These are phyloP conservation scores for Calvatia gigantea DNA, from an alignment of 768 basidiomycete species.

Conservation along the genomic window DNA sequence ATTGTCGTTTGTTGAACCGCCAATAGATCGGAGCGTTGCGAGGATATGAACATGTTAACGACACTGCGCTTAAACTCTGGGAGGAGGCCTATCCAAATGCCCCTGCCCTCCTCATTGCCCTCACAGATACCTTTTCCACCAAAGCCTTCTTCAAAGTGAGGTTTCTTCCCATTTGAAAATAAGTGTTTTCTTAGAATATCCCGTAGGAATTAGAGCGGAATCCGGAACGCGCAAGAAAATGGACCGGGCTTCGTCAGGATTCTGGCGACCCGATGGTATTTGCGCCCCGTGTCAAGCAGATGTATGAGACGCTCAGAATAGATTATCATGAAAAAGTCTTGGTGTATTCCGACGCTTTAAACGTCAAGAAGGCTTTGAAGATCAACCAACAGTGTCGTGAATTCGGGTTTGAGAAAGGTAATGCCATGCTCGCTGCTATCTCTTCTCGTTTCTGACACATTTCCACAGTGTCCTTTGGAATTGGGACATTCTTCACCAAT, in stretches of 20 bases:
- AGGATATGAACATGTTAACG: conserved; percentile 79
- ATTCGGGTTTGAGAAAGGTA: conserved; percentile 66
- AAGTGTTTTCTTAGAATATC: background rate
- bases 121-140: conserved; percentile 96
- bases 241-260: conserved; percentile 89
- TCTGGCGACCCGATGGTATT: conserved; percentile 89
- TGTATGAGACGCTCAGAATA: conserved; percentile 70
- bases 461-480: conserved; percentile 85
- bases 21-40: conserved; percentile 75
- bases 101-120: conserved; percentile 56
- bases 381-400: conserved; percentile 71
- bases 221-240: conserved; percentile 59
- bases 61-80: conserved; percentile 79
- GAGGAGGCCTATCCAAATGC: conserved; percentile 63
- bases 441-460: conserved; percentile 3
- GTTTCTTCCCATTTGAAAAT: background rate
- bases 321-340: conserved; percentile 63
- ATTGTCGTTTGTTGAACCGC: background rate
- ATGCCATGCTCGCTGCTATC: conserved; percentile 2
- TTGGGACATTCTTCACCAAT: conserved; percentile 91
- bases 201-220: conserved; percentile 61
- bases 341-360: conserved; percentile 82
- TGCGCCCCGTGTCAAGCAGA: conserved; percentile 65
- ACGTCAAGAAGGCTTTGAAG: conserved; percentile 63
- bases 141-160: conserved; percentile 75